phyloP scores from a whole-genome alignment of 768 basidiomycete species.

The Termitomyces bulborhizus region DNA sequence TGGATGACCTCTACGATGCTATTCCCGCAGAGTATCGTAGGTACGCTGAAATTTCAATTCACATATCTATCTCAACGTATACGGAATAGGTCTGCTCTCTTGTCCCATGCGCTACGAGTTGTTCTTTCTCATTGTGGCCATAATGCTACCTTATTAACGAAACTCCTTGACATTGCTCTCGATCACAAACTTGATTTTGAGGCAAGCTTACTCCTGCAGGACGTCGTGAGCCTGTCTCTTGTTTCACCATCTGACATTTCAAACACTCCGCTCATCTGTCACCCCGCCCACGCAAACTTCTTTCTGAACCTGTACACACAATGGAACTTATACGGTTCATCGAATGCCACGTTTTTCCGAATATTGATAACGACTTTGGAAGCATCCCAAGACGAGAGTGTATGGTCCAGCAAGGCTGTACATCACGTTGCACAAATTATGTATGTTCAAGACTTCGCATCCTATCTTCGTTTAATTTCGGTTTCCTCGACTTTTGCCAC shows the following conservation, averaged over 20 bases:
- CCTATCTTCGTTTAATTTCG: conserved; percentile 24
- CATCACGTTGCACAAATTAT: conserved; percentile 21
- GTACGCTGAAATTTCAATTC: conserved; percentile 23
- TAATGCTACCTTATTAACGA: conserved; percentile 41
- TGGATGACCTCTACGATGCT: conserved; percentile 41
- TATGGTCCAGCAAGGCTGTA: conserved; percentile 40
- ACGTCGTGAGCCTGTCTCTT: conserved; percentile 34
- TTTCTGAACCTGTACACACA: conserved; percentile 36
- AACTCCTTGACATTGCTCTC: conserved; percentile 46
- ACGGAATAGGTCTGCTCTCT: conserved; percentile 34
- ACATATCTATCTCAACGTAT: background rate
- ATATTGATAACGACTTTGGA: conserved; percentile 25
- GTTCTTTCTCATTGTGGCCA: conserved; percentile 38
- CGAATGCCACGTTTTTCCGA: conserved; percentile 24
- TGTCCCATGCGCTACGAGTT: conserved; percentile 47
- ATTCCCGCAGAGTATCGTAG: conserved; percentile 47
- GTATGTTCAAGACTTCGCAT: conserved; percentile 9
- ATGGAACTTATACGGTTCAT: conserved; percentile 27
- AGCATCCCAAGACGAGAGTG: conserved; percentile 3
- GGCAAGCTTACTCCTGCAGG: conserved; percentile 34
- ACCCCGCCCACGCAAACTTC: conserved; percentile 41
- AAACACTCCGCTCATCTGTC: conserved; percentile 27
- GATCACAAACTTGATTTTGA: conserved; percentile 36
- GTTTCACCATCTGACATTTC: conserved; percentile 15
- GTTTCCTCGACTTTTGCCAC: conserved; percentile 18